Conservation (phyloP, 192 early-diverging fungal species). For the Lunasporangiospora selenospora region DNA sequence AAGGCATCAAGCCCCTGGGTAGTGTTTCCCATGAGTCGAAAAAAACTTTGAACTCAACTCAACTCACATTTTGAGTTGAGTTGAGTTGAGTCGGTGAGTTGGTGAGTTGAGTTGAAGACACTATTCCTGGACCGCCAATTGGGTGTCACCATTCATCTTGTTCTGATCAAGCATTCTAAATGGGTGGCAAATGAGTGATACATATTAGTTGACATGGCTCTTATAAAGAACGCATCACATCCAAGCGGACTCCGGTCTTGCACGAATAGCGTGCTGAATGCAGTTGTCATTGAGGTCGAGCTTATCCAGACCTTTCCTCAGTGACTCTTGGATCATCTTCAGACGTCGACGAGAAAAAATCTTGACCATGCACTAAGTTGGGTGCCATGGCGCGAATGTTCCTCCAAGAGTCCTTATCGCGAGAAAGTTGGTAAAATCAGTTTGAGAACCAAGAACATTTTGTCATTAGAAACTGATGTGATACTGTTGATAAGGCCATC, state of each 20-base stretch:
- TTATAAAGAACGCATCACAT: not conserved
- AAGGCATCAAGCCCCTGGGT: constrained; percentile 5
- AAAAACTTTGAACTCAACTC: no score
- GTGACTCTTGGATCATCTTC: not conserved
- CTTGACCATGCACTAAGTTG: constrained; percentile 4
- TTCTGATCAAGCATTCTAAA: not conserved
- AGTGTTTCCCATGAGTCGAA: no score
- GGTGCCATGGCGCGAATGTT: constrained; percentile 10
- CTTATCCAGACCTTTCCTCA: constrained; percentile 1
- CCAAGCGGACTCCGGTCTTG: not conserved
- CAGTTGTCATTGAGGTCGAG: constrained; percentile 11
- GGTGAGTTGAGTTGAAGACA: no score
- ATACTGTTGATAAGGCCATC: not conserved
- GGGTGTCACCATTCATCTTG: constrained; percentile 10
- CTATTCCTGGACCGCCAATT: constrained; percentile 1
- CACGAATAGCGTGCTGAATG: constrained; percentile 6
- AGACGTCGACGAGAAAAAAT: not conserved
- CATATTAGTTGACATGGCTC: not conserved
- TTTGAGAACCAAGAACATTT: not conserved
- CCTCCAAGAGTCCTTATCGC: constrained; percentile 5
- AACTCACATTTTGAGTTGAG: no score
- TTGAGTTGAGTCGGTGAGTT: no score
- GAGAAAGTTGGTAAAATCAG: not conserved
- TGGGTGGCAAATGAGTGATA: no score
- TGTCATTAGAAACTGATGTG: not conserved